Conservation (phyloP, 208 protist species). For the Acanthamoeba royreba region DNA sequence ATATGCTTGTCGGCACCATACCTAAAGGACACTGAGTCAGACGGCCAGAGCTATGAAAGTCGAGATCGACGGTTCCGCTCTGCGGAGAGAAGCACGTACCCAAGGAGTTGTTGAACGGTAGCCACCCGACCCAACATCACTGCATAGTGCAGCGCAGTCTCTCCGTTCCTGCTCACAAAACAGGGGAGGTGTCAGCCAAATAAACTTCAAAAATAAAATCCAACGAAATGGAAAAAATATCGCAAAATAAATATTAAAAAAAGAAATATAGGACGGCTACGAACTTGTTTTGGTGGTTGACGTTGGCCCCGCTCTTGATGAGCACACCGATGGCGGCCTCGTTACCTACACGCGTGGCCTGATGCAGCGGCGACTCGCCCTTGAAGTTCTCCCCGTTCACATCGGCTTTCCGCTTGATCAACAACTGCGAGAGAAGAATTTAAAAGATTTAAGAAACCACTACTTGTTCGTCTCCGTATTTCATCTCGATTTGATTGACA, state of each 20-base stretch:
- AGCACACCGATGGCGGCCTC: background rate
- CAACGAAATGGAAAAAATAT: background rate
- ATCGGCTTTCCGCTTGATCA: conserved; percentile 38
- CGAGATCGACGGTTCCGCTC: no score
- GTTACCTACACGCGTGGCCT: conserved; percentile 35
- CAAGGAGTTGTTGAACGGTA: background rate
- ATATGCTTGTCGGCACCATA: background rate
- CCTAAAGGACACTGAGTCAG: background rate
- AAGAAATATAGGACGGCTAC: background rate
- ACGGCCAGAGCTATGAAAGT: background rate
- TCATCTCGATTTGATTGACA: no score
- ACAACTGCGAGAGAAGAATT: background rate
- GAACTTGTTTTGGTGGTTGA: conserved; percentile 23
- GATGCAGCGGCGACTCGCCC: conserved; percentile 31
- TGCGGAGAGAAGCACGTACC: no score
- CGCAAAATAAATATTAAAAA: background rate
- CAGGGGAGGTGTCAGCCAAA: background rate
- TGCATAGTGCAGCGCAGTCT: background rate
- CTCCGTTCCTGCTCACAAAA: background rate
- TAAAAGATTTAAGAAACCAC: no score
- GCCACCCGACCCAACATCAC: background rate
- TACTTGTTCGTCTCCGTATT: no score
- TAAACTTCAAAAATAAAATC: background rate
- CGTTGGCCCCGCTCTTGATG: conserved; percentile 4
- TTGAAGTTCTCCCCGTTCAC: conserved; percentile 16